Base-by-base conservation (phyloP, 495 filamentous ascomycete species). In the Penicillium canariense region DNA sequence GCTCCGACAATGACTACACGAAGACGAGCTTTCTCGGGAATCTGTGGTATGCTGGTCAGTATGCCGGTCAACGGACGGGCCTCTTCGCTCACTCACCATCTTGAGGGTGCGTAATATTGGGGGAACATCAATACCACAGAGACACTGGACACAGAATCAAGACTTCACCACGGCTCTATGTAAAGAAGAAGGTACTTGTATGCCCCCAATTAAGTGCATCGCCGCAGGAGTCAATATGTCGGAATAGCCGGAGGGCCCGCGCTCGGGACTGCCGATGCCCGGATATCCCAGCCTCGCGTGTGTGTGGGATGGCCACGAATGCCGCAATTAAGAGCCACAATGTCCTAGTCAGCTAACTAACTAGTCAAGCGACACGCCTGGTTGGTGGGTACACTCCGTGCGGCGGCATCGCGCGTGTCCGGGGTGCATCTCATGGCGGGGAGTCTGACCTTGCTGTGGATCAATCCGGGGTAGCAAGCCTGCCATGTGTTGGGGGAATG, bases 1-100 rank as follows among this genome's bases (percentile, higher is more conserved):
- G 73, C 72, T 47, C 70, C 72, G 43, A 73, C 67, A 26, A 73
- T 55, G 11, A 70, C 45, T 12, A 75, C 68, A 44, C 55, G 48
- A 4, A 74, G 60, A 28, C 48, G 63, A 15, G 58, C 58, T 51
- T 66, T 53, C 50, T 60, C 59, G 22, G 63, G 60, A n/a, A 58
- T 47, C 63, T 66, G 30, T 31, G 25, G 0, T 5, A 7, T 47
- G 39, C 4, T 32, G 30, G n/a, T 28, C 6, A 27, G 23, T 11
- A 38, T 2, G 48, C 25, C 7, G 14, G 48, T 18, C 22, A 50
- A 1, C 9, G 5, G 0, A 11, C 31, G 18, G 5, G 22, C 5
- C 14, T 9, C 8, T 26, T 12, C 3, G 25, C 25, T 2, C 28
- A 36, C 54, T 48, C 34, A 60, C 53, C 56, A 57, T 60, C n/a